phyloP scores from a whole-genome alignment of 495 filamentous ascomycete species.

The Penicillium taxi region DNA sequence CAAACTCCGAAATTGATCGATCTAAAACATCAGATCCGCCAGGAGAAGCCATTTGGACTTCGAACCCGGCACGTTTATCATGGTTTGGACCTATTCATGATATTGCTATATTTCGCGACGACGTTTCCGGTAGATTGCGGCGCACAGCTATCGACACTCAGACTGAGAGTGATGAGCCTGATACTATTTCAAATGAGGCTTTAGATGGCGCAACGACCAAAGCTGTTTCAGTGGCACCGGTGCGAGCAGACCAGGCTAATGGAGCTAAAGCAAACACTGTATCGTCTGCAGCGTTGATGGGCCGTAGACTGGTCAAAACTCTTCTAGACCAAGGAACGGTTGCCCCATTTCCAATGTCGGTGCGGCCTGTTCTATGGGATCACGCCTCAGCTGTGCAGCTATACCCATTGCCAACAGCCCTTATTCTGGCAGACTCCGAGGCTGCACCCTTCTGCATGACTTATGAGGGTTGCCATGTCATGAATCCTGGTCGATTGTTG shows the following conservation, averaged over 20 bases:
- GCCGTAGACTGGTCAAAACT: slow-evolving; percentile 84
- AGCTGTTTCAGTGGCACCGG: slow-evolving; percentile 7
- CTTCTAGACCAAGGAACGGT: slow-evolving; percentile 87
- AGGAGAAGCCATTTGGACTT: slow-evolving; percentile 78
- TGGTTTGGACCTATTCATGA: slow-evolving; percentile 83
- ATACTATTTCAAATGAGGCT: slow-evolving; percentile 16
- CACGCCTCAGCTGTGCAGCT: slow-evolving; percentile 63
- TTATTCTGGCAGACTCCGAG: slow-evolving; percentile 76
- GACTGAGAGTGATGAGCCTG: slow-evolving; percentile 14
- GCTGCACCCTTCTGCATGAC: slow-evolving; percentile 73
- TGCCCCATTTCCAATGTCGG: slow-evolving; percentile 69
- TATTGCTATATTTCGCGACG: slow-evolving; percentile 77
- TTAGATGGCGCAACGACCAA: slow-evolving; percentile 8
- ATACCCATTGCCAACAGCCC: slow-evolving; percentile 77
- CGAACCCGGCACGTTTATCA: slow-evolving; percentile 70
- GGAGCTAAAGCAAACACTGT: slow-evolving; percentile 17
- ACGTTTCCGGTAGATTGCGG: slow-evolving; percentile 67
- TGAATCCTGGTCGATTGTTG: slow-evolving; percentile 81
- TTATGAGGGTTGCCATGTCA: slow-evolving; percentile 91
- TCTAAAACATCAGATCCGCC: slow-evolving; percentile 35
- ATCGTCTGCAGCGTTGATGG: slow-evolving; percentile 46
- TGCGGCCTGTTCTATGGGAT: slow-evolving; percentile 83
- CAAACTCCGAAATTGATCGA: slow-evolving; percentile 55
- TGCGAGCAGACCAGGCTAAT: slow-evolving; percentile 10
- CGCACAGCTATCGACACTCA: slow-evolving; percentile 59